Conservation (phyloP, 1,284 basidiomycete species). For the Cutaneotrichosporon cutaneum region DNA sequence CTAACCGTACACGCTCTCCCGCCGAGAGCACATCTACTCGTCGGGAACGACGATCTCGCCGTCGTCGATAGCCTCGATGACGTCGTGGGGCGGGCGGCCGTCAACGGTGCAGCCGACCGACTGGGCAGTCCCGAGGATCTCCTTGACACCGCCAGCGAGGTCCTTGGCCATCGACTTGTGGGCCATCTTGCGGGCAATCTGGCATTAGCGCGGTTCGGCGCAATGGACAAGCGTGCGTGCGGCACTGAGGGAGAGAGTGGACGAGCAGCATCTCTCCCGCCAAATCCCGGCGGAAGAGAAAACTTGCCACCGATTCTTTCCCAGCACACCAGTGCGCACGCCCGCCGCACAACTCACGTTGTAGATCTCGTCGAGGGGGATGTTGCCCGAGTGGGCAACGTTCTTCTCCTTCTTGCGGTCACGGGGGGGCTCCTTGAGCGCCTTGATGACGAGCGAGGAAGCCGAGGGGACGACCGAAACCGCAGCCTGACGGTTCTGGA, state of each 20-base stretch:
- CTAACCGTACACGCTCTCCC: constrained; percentile 26
- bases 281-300: not conserved
- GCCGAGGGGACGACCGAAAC: constrained; percentile 98
- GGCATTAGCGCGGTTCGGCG: not conserved
- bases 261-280: not conserved
- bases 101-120: constrained; percentile 93
- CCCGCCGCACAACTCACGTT: constrained; percentile 58
- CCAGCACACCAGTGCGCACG: not conserved
- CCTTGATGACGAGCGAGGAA: constrained; percentile 95
- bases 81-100: constrained; percentile 86
- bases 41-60: constrained; percentile 93
- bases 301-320: not conserved
- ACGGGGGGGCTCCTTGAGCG: constrained; percentile 98
- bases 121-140: constrained; percentile 92
- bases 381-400: constrained; percentile 96
- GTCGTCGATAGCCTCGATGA: constrained; percentile 94
- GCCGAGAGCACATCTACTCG: constrained; percentile 62
- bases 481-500: constrained; percentile 99
- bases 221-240: not conserved
- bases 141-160: constrained; percentile 86
- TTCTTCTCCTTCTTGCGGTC: constrained; percentile 99
- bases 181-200: constrained; percentile 79
- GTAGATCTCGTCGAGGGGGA: constrained; percentile 90
- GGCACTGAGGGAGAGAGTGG: not conserved
- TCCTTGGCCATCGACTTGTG: constrained; percentile 92